Evolutionary conservation across 192 early-diverging fungal species (phyloP).

Genomic region (Gigaspora rosea): DNA sequence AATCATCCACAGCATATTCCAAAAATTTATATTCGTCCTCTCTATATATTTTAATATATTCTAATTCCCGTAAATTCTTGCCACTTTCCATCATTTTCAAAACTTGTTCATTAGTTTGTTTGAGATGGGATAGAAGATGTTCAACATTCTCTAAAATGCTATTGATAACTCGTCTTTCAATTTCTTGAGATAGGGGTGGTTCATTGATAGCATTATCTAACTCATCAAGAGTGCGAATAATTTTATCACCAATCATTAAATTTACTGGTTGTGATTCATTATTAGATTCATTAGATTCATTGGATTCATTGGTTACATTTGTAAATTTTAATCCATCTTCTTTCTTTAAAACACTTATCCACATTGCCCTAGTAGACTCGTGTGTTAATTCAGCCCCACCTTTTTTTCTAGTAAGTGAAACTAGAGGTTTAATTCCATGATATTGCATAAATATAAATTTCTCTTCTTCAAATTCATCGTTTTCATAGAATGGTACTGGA

Average conservation of each 20-base stretch:
- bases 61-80: constrained; percentile 18
- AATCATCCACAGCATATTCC: constrained; percentile 25
- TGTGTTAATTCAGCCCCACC: constrained; percentile 12
- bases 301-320: background rate
- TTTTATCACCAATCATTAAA: constrained; percentile 15
- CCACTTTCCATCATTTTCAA: constrained; percentile 29
- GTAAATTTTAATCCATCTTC: constrained; percentile 30
- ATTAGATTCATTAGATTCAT: too few species aligned
- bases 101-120: constrained; percentile 25
- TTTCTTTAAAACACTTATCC: constrained; percentile 29
- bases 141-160: constrained; percentile 13
- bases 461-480: constrained; percentile 9
- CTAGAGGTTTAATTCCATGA: constrained; percentile 31
- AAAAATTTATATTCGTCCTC: constrained; percentile 28
- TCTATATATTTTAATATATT: constrained; percentile 28
- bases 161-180: constrained; percentile 3
- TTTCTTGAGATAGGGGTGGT: background rate
- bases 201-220: constrained; percentile 20
- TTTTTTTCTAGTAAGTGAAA: constrained; percentile 21
- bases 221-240: background rate
- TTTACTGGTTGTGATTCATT: constrained; percentile 2
- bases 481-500: constrained; percentile 21
- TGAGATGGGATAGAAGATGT: constrained; percentile 13
- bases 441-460: constrained; percentile 25
- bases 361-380: constrained; percentile 21